A percentile compares a stretch with the other conserved stretches of the same genome.
Conservation (phyloP, 768 basidiomycete species). For the Rhizopogon vulgaris region DNA sequence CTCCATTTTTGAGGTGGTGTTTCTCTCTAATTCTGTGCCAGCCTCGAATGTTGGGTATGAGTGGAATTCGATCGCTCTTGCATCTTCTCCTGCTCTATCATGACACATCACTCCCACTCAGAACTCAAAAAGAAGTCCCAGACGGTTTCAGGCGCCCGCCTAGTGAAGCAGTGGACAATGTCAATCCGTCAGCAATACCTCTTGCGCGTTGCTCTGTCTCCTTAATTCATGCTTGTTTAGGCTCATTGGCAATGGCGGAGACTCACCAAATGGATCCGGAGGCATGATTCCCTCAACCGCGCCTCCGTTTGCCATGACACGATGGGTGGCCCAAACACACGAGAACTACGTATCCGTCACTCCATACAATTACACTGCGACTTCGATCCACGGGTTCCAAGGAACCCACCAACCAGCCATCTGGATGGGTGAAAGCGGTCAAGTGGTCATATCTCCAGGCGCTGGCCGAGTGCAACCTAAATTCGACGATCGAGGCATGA, state of each 20-base stretch:
- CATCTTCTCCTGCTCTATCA: conserved; percentile 10
- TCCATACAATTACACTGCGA: conserved; percentile 62
- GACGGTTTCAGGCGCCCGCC: conserved; percentile 17
- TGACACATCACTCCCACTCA: conserved; percentile 8
- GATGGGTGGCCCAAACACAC: conserved; percentile 80
- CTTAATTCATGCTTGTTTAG: conserved; percentile 16
- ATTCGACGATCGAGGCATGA: conserved; percentile 57
- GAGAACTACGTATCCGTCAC: conserved; percentile 70
- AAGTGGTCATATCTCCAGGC: conserved; percentile 57
- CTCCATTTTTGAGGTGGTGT: too few relatives aligned
- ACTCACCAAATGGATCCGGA: conserved; percentile 62
- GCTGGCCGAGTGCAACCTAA: conserved; percentile 39
- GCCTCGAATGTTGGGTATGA: neutral
- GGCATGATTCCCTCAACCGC: conserved; percentile 76
- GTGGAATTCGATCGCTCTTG: conserved; percentile 7
- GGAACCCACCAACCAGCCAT: conserved; percentile 83
- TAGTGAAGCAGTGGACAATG: conserved; percentile 37
- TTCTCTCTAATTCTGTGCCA: neutral
- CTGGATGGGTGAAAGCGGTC: conserved; percentile 82
- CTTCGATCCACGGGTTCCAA: conserved; percentile 64
- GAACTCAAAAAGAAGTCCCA: conserved; percentile 4
- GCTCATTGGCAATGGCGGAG: conserved; percentile 69
- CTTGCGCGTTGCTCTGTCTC: neutral
- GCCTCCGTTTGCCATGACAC: conserved; percentile 81
- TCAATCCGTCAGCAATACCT: conserved; percentile 35